Evolutionary conservation across 768 basidiomycete genomes (phyloP), one percentile per base, ranked within the genome.

Genomic region (Hemileccinum impolitum): DNA sequence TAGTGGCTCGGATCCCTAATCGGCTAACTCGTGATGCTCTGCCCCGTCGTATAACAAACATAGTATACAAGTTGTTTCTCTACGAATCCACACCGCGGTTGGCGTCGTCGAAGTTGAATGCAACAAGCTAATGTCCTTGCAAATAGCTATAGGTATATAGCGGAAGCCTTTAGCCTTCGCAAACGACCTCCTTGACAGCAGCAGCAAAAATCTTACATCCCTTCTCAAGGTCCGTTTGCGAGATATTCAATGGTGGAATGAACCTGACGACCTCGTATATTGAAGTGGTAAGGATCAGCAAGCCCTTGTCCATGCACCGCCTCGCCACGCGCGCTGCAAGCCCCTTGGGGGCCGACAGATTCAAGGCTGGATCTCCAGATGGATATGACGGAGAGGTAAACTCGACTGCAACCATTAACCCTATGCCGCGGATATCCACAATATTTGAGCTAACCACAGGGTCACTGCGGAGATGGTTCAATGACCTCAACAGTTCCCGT

Each of bases 181-280:
- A 70, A 2, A 87, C 70, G 41, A 87, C 84, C 56, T 90, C 86
- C 63, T 77, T 74, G 12, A 93, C 78, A 9, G 88, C 81, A 61
- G 87, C 77, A 30, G 60, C 72, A 65, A 91, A 90, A 23, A 90
- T 82, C 34, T 65, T 60, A 50, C 72, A 74, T 0, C 88, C 88
- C 62, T 82, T 81, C 58, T 69, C 75, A 72, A 96, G 70, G 63
- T 97, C 91, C 64, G 75, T 79, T 66, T 80, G 67, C 19, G 77
- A 79, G 53, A 95, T 80, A 63, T 91, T 94, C 59, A 97, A 68
- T 14, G 95, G 81, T 4, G 95, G 95, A 60, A 98, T 97, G 75
- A 98, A 96, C 61, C 94, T 76, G 50, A 96, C 73, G 13, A 87
- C 86, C 65, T 94, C 87, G 65, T 88, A 94, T 21, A 90, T 76